These are phyloP conservation scores for Paracoccidioides lutzii DNA, from an alignment of 2,329 filamentous ascomycete species.

Conservation along the genomic window DNA sequence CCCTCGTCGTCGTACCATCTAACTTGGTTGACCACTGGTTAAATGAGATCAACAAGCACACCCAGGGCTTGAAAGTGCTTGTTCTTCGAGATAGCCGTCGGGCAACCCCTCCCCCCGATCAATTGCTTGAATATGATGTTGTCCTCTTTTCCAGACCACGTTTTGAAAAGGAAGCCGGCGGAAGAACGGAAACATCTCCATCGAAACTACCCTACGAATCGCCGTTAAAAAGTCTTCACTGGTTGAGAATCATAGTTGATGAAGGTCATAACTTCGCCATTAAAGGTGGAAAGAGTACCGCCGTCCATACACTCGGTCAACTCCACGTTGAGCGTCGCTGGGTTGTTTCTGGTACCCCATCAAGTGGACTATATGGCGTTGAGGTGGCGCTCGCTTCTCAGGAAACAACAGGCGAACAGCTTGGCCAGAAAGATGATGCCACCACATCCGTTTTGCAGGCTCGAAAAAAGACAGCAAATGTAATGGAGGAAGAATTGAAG, in stretches of 20 bases:
- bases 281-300: conserved; percentile 45
- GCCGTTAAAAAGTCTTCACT: conserved; percentile 59
- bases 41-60: conserved; percentile 67
- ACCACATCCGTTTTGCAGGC: conserved; percentile 20
- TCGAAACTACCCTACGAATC: conserved; percentile 38
- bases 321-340: conserved; percentile 58
- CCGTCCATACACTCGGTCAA: conserved; percentile 41
- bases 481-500: conserved; percentile 42
- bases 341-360: conserved; percentile 85
- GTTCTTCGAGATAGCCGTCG: conserved; percentile 43
- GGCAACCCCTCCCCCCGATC: conserved; percentile 43
- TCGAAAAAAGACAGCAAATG: conserved; percentile 27
- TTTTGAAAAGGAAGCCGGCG: conserved; percentile 53
- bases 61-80: conserved; percentile 51
- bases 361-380: conserved; percentile 66
- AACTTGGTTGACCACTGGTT: conserved; percentile 80
- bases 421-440: conserved; percentile 2
- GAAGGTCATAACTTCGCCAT: conserved; percentile 80
- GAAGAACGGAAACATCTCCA: conserved; percentile 23
- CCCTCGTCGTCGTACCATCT: conserved; percentile 65
- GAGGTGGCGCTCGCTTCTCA: conserved; percentile 44
- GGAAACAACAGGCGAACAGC: conserved; percentile 16
- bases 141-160: conserved; percentile 62
- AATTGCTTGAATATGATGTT: conserved; percentile 58
- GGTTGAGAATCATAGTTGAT: conserved; percentile 81